A percentile compares a stretch with the other conserved stretches of the same genome.
These are phyloP conservation scores for Mycena chlorophos DNA, from an alignment of 768 basidiomycete genomes.

Conservation along the genomic window DNA sequence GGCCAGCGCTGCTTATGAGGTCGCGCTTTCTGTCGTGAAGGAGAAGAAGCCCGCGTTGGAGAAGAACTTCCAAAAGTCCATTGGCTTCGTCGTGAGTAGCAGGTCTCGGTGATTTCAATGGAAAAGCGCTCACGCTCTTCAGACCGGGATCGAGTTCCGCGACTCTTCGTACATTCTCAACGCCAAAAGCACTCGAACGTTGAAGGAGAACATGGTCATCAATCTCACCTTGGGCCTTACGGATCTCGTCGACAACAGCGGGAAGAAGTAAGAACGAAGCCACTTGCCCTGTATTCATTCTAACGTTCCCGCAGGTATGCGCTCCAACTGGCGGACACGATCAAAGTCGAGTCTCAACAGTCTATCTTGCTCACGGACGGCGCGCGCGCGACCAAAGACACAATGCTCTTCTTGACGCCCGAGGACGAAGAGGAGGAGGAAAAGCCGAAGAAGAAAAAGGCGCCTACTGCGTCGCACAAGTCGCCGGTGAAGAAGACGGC, in stretches of 20 bases:
- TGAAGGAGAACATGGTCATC: constrained; percentile 83
- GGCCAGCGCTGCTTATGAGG: constrained; percentile 80
- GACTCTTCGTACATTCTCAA: constrained; percentile 84
- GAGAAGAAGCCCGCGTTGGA: constrained; percentile 82
- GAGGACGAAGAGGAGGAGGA: constrained; percentile 60
- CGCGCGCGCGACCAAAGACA: constrained; percentile 80
- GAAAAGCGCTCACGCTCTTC: constrained; percentile 3
- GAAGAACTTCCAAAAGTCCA: constrained; percentile 80
- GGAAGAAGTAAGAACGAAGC: constrained; percentile 59
- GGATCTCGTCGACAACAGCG: constrained; percentile 72
- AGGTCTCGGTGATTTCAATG: background rate
- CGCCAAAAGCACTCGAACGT: constrained; percentile 68
- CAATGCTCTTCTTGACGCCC: constrained; percentile 78
- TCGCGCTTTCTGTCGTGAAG: constrained; percentile 66
- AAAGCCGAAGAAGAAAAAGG: constrained; percentile 54
- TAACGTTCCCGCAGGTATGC: constrained; percentile 63
- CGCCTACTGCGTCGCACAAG: constrained; percentile 49
- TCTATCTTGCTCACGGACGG: constrained; percentile 80
- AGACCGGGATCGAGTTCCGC: constrained; percentile 97
- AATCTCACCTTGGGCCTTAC: constrained; percentile 84
- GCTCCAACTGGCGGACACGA: constrained; percentile 84
- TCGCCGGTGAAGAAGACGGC: constrained; percentile 74
- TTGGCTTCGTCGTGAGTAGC: constrained; percentile 81
- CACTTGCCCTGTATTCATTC: background rate
- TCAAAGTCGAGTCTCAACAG: constrained; percentile 69